Base-by-base conservation (phyloP, 169 alveolate genomes). In the Cryptosporidium ryanae region DNA sequence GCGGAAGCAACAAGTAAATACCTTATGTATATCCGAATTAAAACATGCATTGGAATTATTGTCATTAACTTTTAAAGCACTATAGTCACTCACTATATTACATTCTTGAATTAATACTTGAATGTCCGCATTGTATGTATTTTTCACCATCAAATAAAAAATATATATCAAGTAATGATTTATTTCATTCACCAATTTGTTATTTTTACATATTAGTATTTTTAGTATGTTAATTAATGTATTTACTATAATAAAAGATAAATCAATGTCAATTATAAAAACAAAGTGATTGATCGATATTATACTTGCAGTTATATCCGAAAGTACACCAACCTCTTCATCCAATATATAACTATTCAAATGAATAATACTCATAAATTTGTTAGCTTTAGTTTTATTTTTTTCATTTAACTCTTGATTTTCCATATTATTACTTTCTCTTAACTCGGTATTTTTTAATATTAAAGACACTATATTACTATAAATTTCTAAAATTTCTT, bases 401-500 rank as follows among this genome's bases (percentile, higher is more conserved):
- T n/a, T 43, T 10, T 46, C 48, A 34, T 6, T 15, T 32, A n/a
- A n/a, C n/a, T n/a, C n/a, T n/a, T n/a, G n/a, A n/a, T n/a, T n/a
- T n/a, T n/a, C n/a, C n/a, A 2, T 43, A 65, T 65, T 65, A 29
- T 7, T 21, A 31, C 43, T 34, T 31, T 23, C 29, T 50, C 64
- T 18, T 67, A 32, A 31, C 18, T 50, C 55, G 57, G 29, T 48
- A 32, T 32, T 64, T 38, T 27, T 23, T 25, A 17, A 68, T 29
- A 52, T 52, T 52, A 0, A 7, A 1, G 2, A n/a, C 5, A 12
- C 3, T 5, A 52, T 52, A 52, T 52, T 21, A 52, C 15, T 15
- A 48, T 68, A 68, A 4, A 68, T 50, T 15, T 68, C 66, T 27
- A 68, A 15, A 13, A 68, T 68, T 8, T 68, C 83, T 50, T 29